Conservation (phyloP, 2,329 filamentous ascomycete species). For the Fusarium camptoceras region DNA sequence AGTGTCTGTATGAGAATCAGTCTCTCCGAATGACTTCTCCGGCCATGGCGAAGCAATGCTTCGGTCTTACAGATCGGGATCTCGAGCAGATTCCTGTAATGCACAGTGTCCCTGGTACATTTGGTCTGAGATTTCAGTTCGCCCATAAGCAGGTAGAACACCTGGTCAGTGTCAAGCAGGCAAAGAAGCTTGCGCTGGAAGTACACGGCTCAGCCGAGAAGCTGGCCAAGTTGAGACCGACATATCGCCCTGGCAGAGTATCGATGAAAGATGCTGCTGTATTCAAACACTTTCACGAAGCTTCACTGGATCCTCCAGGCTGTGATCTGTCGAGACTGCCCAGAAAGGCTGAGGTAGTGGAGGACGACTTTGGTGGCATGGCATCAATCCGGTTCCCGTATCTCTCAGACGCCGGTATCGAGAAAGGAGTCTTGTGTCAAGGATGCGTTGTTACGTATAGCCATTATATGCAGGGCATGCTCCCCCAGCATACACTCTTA, state of each 20-base stretch:
- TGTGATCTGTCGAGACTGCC: conserved; percentile 40
- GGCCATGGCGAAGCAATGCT: conserved; percentile 40
- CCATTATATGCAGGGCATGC: conserved; percentile 34
- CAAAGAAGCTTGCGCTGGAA: conserved; percentile 44
- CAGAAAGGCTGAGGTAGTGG: conserved; percentile 28
- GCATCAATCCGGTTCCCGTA: conserved; percentile 46
- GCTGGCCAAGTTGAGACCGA: conserved; percentile 26
- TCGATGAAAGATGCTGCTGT: conserved; percentile 34
- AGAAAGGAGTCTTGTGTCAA: conserved; percentile 41
- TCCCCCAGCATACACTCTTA: conserved; percentile 29
- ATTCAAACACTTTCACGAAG: conserved; percentile 38
- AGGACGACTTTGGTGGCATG: conserved; percentile 44
- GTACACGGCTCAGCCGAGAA: conserved; percentile 42
- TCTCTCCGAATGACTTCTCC: conserved; percentile 44
- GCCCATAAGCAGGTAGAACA: conserved; percentile 27
- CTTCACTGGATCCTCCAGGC: conserved; percentile 38
- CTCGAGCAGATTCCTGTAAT: conserved; percentile 38
- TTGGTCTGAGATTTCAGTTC: conserved; percentile 35
- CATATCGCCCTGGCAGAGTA: conserved; percentile 12
- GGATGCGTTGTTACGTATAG: conserved; percentile 41
- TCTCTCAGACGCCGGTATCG: conserved; percentile 26
- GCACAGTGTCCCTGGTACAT: conserved; percentile 42
- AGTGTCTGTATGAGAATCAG: conserved; percentile 46
- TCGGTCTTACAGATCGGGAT: conserved; percentile 39
- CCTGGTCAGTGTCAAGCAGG: conserved; percentile 48